Base-by-base conservation (phyloP, 2,329 filamentous ascomycete genomes). In the Sphaceloma murrayae region DNA sequence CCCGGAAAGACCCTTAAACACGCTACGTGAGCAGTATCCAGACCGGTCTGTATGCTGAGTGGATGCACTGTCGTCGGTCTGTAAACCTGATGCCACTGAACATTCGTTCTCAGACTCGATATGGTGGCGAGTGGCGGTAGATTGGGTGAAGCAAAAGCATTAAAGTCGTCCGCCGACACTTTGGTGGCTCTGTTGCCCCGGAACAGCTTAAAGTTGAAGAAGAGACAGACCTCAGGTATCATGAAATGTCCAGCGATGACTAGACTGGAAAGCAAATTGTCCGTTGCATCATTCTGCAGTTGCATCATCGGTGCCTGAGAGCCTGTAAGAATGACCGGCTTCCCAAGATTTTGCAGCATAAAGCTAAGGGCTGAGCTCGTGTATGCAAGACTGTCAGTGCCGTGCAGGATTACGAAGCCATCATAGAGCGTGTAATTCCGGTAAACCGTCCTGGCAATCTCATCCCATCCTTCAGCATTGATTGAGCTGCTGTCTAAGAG, bases 221-320 rank as follows among this genome's bases (percentile, higher is more conserved):
- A 94, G 26, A 95, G 73, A 59, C 85, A 88, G 43, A 95, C 88
- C 61, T 94, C 88, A 0, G 88, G 87, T 47, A 95, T 85, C 67
- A 86, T 83, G 58, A 94, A 94, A 48, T 91, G 91, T 24, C 86
- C 86, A 2, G 88, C 88, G 46, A 94, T 82, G 57, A 94, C 86
- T 56, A 94, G 73, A 1, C 85, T 88, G 14, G 85, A 85, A 4
- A 94, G 74, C 9, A 95, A 73, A 57, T 94, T 95, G 65, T 93
- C 87, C 27, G 87, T 83, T 7, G 87, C 88, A 61, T 95, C 88
- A 42, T 83, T 91, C 63, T 94, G 87, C 18, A 94, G 75, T 49
- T 88, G 80, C 54, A 91, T 82, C 73, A 95, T 94, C 34, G 85
- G 85, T 1, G 87, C 83, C 51, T 72, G 68, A 3, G 67, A 69